A percentile compares a stretch with the other conserved stretches of the same genome.
Evolutionary conservation across 2,329 filamentous ascomycete genomes (phyloP).

Genomic region (Sporothrix schenckii): DNA sequence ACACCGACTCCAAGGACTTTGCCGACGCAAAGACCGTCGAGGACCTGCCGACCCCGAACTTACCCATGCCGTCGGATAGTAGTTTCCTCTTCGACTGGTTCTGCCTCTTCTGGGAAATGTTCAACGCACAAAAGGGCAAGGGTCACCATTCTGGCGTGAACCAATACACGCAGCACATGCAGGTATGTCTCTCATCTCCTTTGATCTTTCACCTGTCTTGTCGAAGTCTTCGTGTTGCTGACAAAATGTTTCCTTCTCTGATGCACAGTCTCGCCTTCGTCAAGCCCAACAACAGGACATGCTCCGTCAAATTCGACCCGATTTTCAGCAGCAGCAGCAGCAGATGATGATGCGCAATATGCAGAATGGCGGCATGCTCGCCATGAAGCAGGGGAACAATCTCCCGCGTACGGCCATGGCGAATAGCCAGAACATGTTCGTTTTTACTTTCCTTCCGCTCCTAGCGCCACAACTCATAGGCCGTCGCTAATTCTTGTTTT

Average conservation of each 20-base stretch:
- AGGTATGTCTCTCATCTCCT: constrained; percentile 58
- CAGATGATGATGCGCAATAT: constrained; percentile 70
- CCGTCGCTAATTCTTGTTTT: background rate
- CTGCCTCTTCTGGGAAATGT: constrained; percentile 96
- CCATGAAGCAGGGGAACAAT: constrained; percentile 63
- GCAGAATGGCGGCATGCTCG: constrained; percentile 62
- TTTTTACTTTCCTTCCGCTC: constrained; percentile 33
- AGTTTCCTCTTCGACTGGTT: constrained; percentile 98
- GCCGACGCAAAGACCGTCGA: constrained; percentile 72
- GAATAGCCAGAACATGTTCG: constrained; percentile 74
- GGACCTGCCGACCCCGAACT: constrained; percentile 75
- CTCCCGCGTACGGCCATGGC: constrained; percentile 76
- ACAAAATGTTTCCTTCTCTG: constrained; percentile 45
- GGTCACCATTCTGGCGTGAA: constrained; percentile 65
- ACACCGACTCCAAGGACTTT: constrained; percentile 80
- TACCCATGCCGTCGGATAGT: constrained; percentile 67
- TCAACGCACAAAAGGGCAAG: constrained; percentile 76
- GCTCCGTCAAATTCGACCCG: constrained; percentile 70
- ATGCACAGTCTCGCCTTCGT: constrained; percentile 68
- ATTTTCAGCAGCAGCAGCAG: constrained; percentile 55
- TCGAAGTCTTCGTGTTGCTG: background rate
- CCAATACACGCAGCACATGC: constrained; percentile 79
- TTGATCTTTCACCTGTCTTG: background rate
- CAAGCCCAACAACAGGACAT: constrained; percentile 78
- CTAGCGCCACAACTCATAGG: background rate